Base-by-base conservation (phyloP, 495 filamentous ascomycete genomes). In the Tuber indicum region DNA sequence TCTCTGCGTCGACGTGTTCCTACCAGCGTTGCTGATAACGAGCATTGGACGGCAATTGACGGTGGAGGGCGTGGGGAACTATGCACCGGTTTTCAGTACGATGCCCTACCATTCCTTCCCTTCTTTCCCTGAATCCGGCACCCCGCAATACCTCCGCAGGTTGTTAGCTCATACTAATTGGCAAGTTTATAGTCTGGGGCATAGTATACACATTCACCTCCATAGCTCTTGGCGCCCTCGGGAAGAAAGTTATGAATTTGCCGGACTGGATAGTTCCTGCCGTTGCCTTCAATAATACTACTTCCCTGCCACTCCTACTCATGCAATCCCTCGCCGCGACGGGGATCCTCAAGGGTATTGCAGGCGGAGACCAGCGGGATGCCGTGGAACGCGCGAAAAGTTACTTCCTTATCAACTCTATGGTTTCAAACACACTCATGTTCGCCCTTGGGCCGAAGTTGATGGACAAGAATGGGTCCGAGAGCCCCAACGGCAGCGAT, bases 241-340 rank as follows among this genome's bases (percentile, higher is more conserved):
- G 84, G 0, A 87, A 86, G 0, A 84, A 84, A 49, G 19, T 86
- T 6, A 87, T 92, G 74, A 85, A 86, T 36, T 85, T 93, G 47
- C 92, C 91, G 3, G 84, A 85, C 72, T 94, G 91, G 91, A 87
- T 88, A 21, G 89, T 89, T 0, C 89, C 90, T 0, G 90, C 91
- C 1, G 87, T 92, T 71, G 86, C 90, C 62, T 93, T 94, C 85
- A 94, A 93, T 85, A 95, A 94, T 81, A 92, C 92, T 0, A 92
- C 90, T 1, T 89, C 87, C 43, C 88, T 93, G 46, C 92, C 92
- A 0, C 85, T 95, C 23, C 85, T 93, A 6, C 87, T 94, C 4
- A 86, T 93, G 47, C 86, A 91, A 74, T 88, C 89, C 10, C 86
- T 94, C 6, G 86, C 89, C 45, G 85, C 88, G 21, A 92, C 91